phyloP scores from a whole-genome alignment of 2,329 filamentous ascomycete genomes.

The Botryotinia calthae region DNA sequence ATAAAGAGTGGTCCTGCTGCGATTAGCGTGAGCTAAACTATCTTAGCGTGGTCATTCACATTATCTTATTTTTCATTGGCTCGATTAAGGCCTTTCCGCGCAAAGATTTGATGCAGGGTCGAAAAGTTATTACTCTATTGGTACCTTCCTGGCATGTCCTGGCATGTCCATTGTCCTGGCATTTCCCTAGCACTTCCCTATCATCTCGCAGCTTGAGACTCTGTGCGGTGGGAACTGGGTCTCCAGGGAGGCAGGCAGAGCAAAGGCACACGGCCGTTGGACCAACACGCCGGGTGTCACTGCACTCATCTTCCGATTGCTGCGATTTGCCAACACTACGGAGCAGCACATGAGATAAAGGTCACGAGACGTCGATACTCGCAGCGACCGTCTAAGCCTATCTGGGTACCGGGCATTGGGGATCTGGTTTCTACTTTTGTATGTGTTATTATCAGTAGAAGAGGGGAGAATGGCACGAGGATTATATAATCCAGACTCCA shows the following conservation, averaged over 20 bases:
- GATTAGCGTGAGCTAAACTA: not conserved
- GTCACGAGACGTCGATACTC: not conserved
- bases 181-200: not conserved
- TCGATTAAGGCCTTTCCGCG: not conserved
- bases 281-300: not conserved
- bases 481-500: too few species aligned
- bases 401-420: not conserved
- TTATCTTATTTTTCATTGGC: slow-evolving; percentile 13
- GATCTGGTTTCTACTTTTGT: not conserved
- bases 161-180: not conserved
- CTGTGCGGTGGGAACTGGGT: not conserved
- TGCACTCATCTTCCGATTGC: not conserved
- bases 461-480: too few species aligned
- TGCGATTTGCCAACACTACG: not conserved
- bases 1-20: slow-evolving; percentile 3
- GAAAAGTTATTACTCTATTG: not conserved
- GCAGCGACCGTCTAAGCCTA: not conserved
- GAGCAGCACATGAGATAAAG: not conserved
- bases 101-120: slow-evolving; percentile 17
- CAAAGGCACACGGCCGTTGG: not conserved
- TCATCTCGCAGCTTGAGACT: not conserved
- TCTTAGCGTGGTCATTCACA: slow-evolving; percentile 18
- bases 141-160: not conserved
- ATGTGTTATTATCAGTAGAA: not conserved
- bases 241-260: not conserved